Base-by-base conservation (phyloP, 441 rosid species). In the Cnidoscolus chayamansa region DNA sequence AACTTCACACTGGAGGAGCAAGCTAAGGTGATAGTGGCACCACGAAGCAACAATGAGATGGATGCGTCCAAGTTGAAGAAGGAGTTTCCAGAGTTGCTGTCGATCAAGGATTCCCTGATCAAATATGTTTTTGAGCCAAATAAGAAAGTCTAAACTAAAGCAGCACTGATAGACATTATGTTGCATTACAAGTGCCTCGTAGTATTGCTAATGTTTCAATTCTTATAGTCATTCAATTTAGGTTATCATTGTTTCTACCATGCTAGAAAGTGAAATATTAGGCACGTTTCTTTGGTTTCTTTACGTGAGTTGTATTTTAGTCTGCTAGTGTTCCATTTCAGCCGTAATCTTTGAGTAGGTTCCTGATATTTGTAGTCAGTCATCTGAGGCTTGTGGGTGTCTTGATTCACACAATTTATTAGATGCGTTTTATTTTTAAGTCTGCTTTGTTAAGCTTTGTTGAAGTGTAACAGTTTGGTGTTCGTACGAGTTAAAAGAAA, bases 1-100 rank as follows among this genome's bases (percentile, higher is more conserved):
- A 93, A 93, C 88, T 91, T 93, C 82, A 90, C 85, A 49, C 72
- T 93, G 69, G 98, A 93, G 75, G 97, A 93, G 84, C 98, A 93
- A 72, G 96, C 98, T 16, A 86, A 93, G 82, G 97, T 93, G 77
- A 93, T 93, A 0, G 90, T 93, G 2, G 98, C 98, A 54, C 84
- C 97, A 0, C 80, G 98, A 64, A 91, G 97, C 87, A 93, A 93
- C 77, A 93, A 93, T 3, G 96, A 93, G 84, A 74, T 93, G 96
- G 94, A 89, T 67, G 93, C 90, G 30, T 65, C 90, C 32, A 93
- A 93, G 88, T 81, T 93, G 87, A 89, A 90, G 85, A 82, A 80
- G 0, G 98, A 93, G 88, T 91, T 93, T 72, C 97, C 96, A 0
- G 94, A 88, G 76, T 74, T 93, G 87, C 83, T 91, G 43, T 58